These are phyloP conservation scores for Olyra latifolia DNA, from an alignment of 176 grass and related monocot species.

Conservation along the genomic window DNA sequence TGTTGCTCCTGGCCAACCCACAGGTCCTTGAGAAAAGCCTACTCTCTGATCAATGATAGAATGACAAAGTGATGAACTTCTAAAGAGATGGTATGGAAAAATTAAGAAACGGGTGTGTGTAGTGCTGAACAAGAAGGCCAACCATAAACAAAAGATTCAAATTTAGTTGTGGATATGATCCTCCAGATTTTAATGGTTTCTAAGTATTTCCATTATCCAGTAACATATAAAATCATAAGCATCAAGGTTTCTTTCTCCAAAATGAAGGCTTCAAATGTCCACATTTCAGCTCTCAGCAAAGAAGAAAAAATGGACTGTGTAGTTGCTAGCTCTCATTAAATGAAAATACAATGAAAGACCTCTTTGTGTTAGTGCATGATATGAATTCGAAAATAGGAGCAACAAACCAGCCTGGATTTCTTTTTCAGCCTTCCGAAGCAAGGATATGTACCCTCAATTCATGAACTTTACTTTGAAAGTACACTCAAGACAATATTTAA, in stretches of 20 bases:
- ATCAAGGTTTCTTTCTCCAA: background rate
- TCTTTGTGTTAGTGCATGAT: background rate
- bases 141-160: background rate
- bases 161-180: background rate
- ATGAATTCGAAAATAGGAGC: background rate
- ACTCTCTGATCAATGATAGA: conserved; percentile 54
- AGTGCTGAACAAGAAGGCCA: background rate
- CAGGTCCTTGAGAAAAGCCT: conserved; percentile 64
- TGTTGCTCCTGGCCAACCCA: conserved; percentile 74
- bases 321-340: background rate
- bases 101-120: conserved; percentile 4
- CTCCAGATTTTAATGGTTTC: background rate
- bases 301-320: conserved; percentile 3
- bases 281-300: conserved; percentile 3
- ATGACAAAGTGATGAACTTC: conserved; percentile 1
- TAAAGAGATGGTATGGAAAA: background rate
- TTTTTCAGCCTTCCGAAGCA: background rate
- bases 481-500: background rate
- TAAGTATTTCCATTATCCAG: background rate
- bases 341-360: background rate
- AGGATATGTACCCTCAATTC: conserved; percentile 7
- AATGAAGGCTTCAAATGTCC: background rate
- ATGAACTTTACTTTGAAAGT: conserved; percentile 5
- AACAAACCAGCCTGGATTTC: conserved; percentile 18
- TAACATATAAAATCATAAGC: background rate